These are phyloP conservation scores for Erodium trifolium DNA, from an alignment of 441 rosid genomes.

Conservation along the genomic window DNA sequence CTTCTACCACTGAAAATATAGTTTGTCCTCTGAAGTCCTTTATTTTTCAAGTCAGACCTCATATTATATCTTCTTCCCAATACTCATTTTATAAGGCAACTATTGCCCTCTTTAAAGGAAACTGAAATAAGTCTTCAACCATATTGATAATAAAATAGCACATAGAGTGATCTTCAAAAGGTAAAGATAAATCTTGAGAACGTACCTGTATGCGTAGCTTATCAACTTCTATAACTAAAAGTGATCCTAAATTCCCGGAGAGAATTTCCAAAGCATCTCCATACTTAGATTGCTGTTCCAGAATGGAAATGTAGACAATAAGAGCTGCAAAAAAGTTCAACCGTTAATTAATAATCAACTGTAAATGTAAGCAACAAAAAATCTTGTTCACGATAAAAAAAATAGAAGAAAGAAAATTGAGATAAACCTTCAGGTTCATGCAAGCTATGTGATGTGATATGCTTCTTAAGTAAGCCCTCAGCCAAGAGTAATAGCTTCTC, in stretches of 20 bases:
- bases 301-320: slow-evolving; percentile 75
- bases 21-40: background rate
- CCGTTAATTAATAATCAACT: slow-evolving; percentile 12
- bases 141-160: background rate
- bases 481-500: slow-evolving; percentile 80
- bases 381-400: background rate
- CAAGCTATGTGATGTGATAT: slow-evolving; percentile 79
- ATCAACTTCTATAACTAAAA: slow-evolving; percentile 82
- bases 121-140: background rate
- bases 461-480: slow-evolving; percentile 93
- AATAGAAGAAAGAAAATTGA: slow-evolving; percentile 8
- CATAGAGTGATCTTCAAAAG: background rate
- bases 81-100: background rate
- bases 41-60: background rate
- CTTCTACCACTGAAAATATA: slow-evolving; percentile 3
- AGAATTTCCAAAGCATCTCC: slow-evolving; percentile 77
- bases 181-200: slow-evolving; percentile 27
- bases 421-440: slow-evolving; percentile 91
- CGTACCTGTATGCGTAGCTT: slow-evolving; percentile 85
- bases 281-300: slow-evolving; percentile 85
- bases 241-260: slow-evolving; percentile 79
- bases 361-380: slow-evolving; percentile 4
- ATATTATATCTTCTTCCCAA: background rate
- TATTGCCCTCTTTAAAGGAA: background rate
- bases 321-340: slow-evolving; percentile 53